phyloP scores from a whole-genome alignment of 2,329 filamentous ascomycete genomes.

The Penicillium sp. region DNA sequence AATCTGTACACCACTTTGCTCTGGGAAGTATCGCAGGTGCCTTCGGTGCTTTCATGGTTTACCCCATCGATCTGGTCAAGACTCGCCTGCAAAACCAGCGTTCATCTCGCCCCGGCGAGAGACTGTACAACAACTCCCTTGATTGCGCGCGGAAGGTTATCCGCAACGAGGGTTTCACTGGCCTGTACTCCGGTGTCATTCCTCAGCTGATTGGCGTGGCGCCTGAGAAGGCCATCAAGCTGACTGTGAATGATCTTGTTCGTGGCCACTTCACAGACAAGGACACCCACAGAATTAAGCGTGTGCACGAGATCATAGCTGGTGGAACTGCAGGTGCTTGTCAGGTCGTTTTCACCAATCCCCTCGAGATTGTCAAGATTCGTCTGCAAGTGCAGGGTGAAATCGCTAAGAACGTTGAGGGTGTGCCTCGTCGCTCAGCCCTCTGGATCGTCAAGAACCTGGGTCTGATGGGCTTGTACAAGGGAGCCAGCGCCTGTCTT shows the following conservation, averaged over 20 bases:
- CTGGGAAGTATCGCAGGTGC: conserved; percentile 89
- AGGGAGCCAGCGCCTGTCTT: conserved; percentile 90
- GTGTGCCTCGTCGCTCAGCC: conserved; percentile 81
- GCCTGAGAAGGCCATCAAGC: conserved; percentile 99
- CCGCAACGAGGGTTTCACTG: conserved; percentile 83
- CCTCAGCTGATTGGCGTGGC: conserved; percentile 96
- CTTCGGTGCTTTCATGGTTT: conserved; percentile 99
- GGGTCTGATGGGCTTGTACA: conserved; percentile 91
- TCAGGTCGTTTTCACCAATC: conserved; percentile 98
- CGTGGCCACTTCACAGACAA: conserved; percentile 72
- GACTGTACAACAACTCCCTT: conserved; percentile 93
- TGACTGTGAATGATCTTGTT: conserved; percentile 95
- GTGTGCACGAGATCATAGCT: conserved; percentile 73
- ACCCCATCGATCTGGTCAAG: conserved; percentile 98
- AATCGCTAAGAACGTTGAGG: conserved; percentile 81
- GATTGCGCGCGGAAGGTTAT: conserved; percentile 94
- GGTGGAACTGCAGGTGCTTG: conserved; percentile 88
- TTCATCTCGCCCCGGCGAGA: conserved; percentile 74
- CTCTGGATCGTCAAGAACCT: conserved; percentile 98
- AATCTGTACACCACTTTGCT: conserved; percentile 85
- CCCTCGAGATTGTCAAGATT: conserved; percentile 98
- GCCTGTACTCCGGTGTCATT: conserved; percentile 89
- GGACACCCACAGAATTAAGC: conserved; percentile 69
- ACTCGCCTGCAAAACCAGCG: conserved; percentile 98
- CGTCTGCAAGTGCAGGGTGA: conserved; percentile 96